Base-by-base conservation (phyloP, 192 early-diverging fungal genomes). In the Linnemannia exigua region DNA sequence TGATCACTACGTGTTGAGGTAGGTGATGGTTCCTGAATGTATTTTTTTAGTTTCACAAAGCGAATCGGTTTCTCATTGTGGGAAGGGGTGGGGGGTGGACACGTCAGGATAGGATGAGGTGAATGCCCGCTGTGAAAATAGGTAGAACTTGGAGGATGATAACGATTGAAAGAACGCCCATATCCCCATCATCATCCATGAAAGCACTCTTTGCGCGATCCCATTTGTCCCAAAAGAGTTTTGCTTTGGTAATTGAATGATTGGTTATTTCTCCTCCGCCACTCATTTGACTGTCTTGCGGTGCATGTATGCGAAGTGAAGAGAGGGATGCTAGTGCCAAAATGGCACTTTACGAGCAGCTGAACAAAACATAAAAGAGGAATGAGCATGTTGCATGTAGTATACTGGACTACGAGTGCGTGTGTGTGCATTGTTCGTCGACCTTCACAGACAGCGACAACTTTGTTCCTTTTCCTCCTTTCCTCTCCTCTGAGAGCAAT, bases 161-260 rank as follows among this genome's bases (percentile, higher is more conserved):
- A 52, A 22, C 3, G 58, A 63, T 14, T 7, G 14, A 28, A 7
- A 54, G 52, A 25, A 9, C 12, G 22, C 28, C 52, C 52, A n/a
- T 44, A 44, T 44, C 9, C 41, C 3, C 41, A 3, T 44, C 41
- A 44, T 63, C 58, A 16, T 63, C 58, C 28, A 52, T 11, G 12
- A 3, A 12, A 15, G 58, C 28, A n/a, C 2, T 1, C 48, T 16
- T 12, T 63, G 11, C 3, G 58, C 12, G 28, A 63, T 63, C 28
- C 58, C 58, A 63, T 63, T 63, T 63, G 58, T 63, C 28, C 12
- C 9, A 12, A 61, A 31, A 63, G n/a, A n/a, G n/a, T n/a, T n/a
- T n/a, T n/a, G n/a, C n/a, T n/a, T n/a, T n/a, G n/a, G n/a, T n/a
- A 63, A 63, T 63, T 63, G 58, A 11, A 63, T 63, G 28, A 63